Percentiles rank a stretch among this genome's conserved stretches.
Conservation (phyloP, 2,329 filamentous ascomycete genomes). For the Neocucurbitaria cava region DNA sequence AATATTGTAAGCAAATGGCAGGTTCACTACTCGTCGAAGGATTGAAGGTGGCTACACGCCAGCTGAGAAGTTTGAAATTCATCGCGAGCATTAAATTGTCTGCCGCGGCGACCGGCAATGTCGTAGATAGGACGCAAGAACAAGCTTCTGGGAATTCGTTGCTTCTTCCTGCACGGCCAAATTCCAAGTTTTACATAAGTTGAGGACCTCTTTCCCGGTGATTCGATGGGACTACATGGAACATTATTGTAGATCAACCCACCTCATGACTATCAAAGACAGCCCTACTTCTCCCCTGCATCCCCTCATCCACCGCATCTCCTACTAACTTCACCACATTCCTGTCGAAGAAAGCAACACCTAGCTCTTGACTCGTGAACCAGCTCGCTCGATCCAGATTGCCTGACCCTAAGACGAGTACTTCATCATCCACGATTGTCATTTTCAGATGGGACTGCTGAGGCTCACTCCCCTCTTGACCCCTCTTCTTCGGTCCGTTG, state of each 20-base stretch:
- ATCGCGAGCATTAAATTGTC: no score
- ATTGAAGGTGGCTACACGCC: no score
- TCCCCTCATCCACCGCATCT: constrained; percentile 27
- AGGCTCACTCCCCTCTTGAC: constrained; percentile 60
- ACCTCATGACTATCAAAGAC: constrained; percentile 30
- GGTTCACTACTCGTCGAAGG: not conserved
- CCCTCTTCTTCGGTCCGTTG: constrained; percentile 28
- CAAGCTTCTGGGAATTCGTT: no score
- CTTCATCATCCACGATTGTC: constrained; percentile 72
- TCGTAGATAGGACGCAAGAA: no score
- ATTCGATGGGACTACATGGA: no score
- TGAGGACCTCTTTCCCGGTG: no score
- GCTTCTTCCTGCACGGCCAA: no score
- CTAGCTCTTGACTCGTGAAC: constrained; percentile 86
- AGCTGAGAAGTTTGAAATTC: no score
- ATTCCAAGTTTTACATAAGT: no score
- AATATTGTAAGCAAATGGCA: not conserved
- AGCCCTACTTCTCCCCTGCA: constrained; percentile 31
- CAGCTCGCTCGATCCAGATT: constrained; percentile 87
- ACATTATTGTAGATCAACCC: not conserved
- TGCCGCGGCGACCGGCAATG: no score
- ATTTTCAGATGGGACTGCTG: constrained; percentile 81
- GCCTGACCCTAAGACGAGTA: constrained; percentile 76
- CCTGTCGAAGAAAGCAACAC: constrained; percentile 63
- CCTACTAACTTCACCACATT: constrained; percentile 47